Conservation (phyloP, 139 green algal species). For the Tetratostichococcus sp. region DNA sequence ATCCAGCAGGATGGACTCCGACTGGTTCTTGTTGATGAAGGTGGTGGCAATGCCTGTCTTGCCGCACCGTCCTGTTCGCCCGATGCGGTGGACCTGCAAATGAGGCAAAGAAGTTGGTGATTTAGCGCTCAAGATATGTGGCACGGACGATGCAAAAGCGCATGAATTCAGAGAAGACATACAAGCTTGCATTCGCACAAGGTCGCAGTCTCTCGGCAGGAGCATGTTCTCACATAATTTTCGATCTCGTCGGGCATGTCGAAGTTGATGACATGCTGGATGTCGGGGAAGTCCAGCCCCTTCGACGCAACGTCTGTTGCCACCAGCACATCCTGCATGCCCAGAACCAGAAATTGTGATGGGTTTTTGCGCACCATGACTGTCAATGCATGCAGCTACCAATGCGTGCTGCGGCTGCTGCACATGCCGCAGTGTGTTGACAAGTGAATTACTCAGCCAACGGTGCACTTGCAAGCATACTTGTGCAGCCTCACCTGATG, state of each 20-base stretch:
- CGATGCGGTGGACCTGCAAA: slow-evolving; percentile 43
- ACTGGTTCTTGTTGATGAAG: slow-evolving; percentile 94
- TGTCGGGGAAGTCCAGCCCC: slow-evolving; percentile 83
- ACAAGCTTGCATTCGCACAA: background rate
- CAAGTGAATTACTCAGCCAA: too few species aligned
- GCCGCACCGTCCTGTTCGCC: slow-evolving; percentile 85
- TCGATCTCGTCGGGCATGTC: slow-evolving; percentile 99
- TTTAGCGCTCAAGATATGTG: too few species aligned
- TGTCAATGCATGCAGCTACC: too few species aligned
- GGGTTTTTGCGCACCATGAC: too few species aligned
- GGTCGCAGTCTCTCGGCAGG: too few species aligned
- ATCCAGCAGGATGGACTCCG: slow-evolving; percentile 93
- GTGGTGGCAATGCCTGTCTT: slow-evolving; percentile 98
- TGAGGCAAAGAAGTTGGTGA: too few species aligned
- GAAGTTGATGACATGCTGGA: slow-evolving; percentile 99
- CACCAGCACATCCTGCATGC: slow-evolving; percentile 90
- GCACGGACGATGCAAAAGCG: too few species aligned
- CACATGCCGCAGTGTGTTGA: too few species aligned
- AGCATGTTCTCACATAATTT: slow-evolving; percentile 97
- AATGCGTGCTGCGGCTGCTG: too few species aligned
- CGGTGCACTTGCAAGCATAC: too few species aligned
- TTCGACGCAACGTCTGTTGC: slow-evolving; percentile 97
- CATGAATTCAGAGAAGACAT: too few species aligned
- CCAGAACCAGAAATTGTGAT: background rate
- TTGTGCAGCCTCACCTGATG: too few species aligned